A percentile compares a stretch with the other conserved stretches of the same genome.
Evolutionary conservation across 495 filamentous ascomycete genomes (phyloP).

Genomic region (Trichoderma reesei): DNA sequence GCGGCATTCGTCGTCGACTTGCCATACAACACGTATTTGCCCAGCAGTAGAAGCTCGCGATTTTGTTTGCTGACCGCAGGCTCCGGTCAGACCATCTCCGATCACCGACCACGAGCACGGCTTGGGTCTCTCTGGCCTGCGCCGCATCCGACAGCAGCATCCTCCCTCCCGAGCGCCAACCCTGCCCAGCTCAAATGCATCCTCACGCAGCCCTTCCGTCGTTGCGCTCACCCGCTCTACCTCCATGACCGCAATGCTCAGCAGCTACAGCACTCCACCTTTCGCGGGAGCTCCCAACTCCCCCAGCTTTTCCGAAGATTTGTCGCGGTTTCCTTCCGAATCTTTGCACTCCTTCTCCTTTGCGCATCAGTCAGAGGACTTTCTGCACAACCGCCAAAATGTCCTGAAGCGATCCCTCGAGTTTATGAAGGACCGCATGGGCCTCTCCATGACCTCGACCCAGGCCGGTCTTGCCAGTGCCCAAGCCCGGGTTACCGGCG

Average conservation of each 20-base stretch:
- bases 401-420: slow-evolving; percentile 89
- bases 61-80: slow-evolving; percentile 14
- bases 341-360: slow-evolving; percentile 98
- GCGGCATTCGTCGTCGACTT: neutral
- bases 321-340: slow-evolving; percentile 86
- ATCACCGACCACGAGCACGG: slow-evolving; percentile 51
- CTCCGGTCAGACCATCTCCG: slow-evolving; percentile 30
- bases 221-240: slow-evolving; percentile 47
- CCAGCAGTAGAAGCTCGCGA: slow-evolving; percentile 12
- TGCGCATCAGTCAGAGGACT: slow-evolving; percentile 87
- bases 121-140: slow-evolving; percentile 62
- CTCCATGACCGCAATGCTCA: slow-evolving; percentile 50
- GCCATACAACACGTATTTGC: neutral
- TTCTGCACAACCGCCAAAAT: slow-evolving; percentile 83
- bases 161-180: slow-evolving; percentile 54
- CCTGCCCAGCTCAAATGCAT: slow-evolving; percentile 42
- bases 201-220: slow-evolving; percentile 55
- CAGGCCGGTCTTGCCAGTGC: slow-evolving; percentile 53
- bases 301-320: slow-evolving; percentile 74
- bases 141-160: slow-evolving; percentile 82
- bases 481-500: slow-evolving; percentile 71
- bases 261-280: slow-evolving; percentile 27
- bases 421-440: slow-evolving; percentile 91
- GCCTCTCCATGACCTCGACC: slow-evolving; percentile 52
- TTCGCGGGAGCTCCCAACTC: slow-evolving; percentile 52